Evolutionary conservation across 257 asterid species (phyloP), one percentile per base, ranked within the genome.

Genomic region (Lycium ferocissimum): DNA sequence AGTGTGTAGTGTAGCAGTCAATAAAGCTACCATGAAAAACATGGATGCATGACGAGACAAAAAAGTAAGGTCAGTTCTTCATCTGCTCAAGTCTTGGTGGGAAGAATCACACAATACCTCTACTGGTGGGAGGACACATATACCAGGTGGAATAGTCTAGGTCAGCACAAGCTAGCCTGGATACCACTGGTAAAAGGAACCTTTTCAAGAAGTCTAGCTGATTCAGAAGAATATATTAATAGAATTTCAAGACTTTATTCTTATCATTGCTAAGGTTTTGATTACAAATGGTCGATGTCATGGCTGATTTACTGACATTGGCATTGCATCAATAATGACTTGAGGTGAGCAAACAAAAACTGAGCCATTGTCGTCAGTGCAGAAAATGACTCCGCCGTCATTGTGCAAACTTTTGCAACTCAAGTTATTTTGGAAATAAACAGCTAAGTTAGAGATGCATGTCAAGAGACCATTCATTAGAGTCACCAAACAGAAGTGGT

Each of bases 241-340:
- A 33, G 8, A 51, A 76, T 53, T 53, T 51, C 80, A 76, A 76
- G 47, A 26, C 59, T 7, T 1, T 51, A 47, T 4, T 51, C 26
- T 53, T 14, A 76, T 26, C 7, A 26, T 22, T 51, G 65, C 47
- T 76, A 14, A 33, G 22, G 47, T 26, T 51, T 26, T 51, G 26
- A 76, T 54, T 53, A 15, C 65, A 76, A 54, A 76, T 53, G 62
- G 65, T 26, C 26, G 47, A 76, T 76, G 49, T 33, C 45, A 76
- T 26, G 63, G 26, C 65, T 53, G 82, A 76, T 35, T 26, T 51
- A 53, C 17, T 51, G 47, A 51, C 51, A 22, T 14, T 20, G 63
- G 82, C 22, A 49, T 76, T 73, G 59, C 17, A 73, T 33, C 45
- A 76, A 14, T 61, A 53, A 73, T 73, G 62, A 75, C 62, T 75